Conservation (phyloP, 2,329 filamentous ascomycete species). For the Penicillium hesseltinei region DNA sequence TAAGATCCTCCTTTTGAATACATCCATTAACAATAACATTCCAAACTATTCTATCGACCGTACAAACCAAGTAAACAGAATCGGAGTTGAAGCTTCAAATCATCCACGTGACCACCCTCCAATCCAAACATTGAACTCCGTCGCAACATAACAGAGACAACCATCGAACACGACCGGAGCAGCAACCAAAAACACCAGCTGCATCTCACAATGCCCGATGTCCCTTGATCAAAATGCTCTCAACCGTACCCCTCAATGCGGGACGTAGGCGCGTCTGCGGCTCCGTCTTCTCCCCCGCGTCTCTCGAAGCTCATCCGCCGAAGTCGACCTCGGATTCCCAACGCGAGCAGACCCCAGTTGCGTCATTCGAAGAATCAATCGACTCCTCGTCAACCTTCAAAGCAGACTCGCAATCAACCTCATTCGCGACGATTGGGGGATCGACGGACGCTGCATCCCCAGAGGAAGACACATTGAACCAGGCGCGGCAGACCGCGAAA, state of each 20-base stretch:
- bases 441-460: slow-evolving; percentile 15
- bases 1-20: background rate
- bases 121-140: slow-evolving; percentile 3
- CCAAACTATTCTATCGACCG: background rate
- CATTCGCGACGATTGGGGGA: slow-evolving; percentile 10
- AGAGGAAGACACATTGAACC: slow-evolving; percentile 39
- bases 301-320: slow-evolving; percentile 31
- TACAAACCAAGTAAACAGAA: background rate
- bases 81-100: background rate
- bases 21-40: background rate
- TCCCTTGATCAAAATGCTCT: slow-evolving; percentile 24
- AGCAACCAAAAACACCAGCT: background rate
- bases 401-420: slow-evolving; percentile 16
- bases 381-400: slow-evolving; percentile 17
- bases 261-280: slow-evolving; percentile 43
- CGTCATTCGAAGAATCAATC: slow-evolving; percentile 18
- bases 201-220: slow-evolving; percentile 15
- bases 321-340: slow-evolving; percentile 29
- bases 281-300: slow-evolving; percentile 44
- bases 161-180: background rate
- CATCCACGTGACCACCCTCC: background rate
- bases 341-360: slow-evolving; percentile 11
- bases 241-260: slow-evolving; percentile 25
- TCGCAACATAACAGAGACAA: background rate
- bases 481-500: slow-evolving; percentile 44